A percentile compares a stretch with the other conserved stretches of the same genome.
phyloP scores from a whole-genome alignment of 495 filamentous ascomycete genomes.

The Podospora fimiseda region DNA sequence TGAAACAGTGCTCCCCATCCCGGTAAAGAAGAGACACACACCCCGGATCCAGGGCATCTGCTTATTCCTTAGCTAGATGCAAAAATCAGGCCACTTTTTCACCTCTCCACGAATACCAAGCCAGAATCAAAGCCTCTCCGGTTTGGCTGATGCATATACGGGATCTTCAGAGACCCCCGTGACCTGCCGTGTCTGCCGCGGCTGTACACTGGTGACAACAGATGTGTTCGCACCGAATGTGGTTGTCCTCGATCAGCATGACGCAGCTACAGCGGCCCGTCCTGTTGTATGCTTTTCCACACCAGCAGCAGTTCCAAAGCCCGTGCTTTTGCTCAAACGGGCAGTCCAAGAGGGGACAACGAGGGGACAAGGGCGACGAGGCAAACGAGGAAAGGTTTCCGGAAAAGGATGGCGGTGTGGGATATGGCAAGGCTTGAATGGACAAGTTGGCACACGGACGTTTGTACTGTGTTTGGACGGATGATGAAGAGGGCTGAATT shows the following conservation, averaged over 20 bases:
- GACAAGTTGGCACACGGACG: constrained; percentile 28
- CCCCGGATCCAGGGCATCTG: background rate
- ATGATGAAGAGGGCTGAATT: background rate
- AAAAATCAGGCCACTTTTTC: background rate
- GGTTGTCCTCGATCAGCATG: constrained; percentile 35
- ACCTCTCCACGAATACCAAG: background rate
- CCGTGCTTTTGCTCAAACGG: constrained; percentile 33
- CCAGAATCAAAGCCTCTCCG: background rate
- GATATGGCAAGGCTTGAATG: constrained; percentile 30
- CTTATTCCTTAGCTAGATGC: no score
- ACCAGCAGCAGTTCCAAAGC: constrained; percentile 39
- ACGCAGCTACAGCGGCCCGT: constrained; percentile 34
- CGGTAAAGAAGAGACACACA: no score
- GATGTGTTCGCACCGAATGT: constrained; percentile 36
- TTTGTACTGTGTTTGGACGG: background rate
- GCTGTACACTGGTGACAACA: constrained; percentile 33
- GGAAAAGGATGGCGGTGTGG: constrained; percentile 29
- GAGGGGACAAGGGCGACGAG: constrained; percentile 24
- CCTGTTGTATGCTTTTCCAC: constrained; percentile 35
- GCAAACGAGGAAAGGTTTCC: constrained; percentile 16
- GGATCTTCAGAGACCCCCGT: background rate
- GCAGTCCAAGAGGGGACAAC: constrained; percentile 30
- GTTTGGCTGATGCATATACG: constrained; percentile 2
- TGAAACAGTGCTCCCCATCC: no score
- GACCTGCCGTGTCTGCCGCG: constrained; percentile 10